Conservation (phyloP, 148 eudicot genomes). For the Silene latifolia region DNA sequence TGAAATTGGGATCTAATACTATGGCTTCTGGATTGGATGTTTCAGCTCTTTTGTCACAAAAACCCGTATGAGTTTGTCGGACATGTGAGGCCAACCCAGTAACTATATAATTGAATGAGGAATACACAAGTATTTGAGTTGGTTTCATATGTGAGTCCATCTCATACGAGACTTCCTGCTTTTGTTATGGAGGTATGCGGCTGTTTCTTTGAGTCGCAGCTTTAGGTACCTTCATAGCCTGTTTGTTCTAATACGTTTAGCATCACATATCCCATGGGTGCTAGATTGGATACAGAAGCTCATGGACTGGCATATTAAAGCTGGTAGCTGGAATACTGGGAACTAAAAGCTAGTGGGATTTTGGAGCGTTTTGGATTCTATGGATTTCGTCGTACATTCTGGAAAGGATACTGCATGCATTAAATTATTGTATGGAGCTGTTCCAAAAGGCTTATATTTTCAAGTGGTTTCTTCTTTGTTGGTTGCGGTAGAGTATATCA, state of each 20-base stretch:
- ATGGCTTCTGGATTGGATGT: conserved; percentile 41
- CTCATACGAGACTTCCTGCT: too few species aligned
- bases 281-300: conserved; percentile 67
- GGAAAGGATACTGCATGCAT: conserved; percentile 35
- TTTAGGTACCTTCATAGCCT: conserved; percentile 47
- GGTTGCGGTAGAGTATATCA: conserved; percentile 17
- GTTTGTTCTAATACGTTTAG: conserved; percentile 50
- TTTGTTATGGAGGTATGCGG: conserved; percentile 1
- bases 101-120: too few species aligned
- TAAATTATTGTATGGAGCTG: conserved; percentile 25
- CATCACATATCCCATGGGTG: conserved; percentile 67
- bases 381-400: conserved; percentile 32
- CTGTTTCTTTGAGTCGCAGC: conserved; percentile 47
- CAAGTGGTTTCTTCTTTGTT: conserved; percentile 13
- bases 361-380: conserved; percentile 57
- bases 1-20: too few species aligned
- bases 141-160: too few species aligned
- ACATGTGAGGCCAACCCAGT: too few species aligned
- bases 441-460: conserved; percentile 25
- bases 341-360: conserved; percentile 50
- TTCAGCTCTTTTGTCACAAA: conserved; percentile 35
- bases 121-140: too few species aligned
- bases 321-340: conserved; percentile 46
- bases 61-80: too few species aligned
- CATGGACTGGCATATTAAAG: conserved; percentile 61